Base-by-base conservation (phyloP, 306 rosid species). In the Psophocarpus tetragonolobus region DNA sequence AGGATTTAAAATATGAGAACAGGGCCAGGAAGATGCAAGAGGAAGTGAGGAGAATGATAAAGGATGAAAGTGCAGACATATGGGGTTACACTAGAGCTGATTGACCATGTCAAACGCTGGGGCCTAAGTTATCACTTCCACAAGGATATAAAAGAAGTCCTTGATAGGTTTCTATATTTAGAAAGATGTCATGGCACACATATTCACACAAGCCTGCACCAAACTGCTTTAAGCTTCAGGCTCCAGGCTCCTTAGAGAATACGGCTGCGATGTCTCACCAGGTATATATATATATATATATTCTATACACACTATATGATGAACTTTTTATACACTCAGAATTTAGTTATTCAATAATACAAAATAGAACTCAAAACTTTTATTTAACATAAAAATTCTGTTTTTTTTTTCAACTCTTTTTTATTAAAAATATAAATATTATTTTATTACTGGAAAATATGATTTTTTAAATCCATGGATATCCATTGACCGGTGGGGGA, bases 31-130 rank as follows among this genome's bases (percentile, higher is more conserved):
- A 12, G 27, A 30, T 86, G 30, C 45, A 21, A 4, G 87, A 86
- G 38, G 79, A 80, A 13, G 85, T 86, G 56, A 80, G 74, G 23
- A 68, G 65, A 65, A 86, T 86, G 81, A 86, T 86, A 4, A 54
- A 26, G 24, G 32, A 83, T 53, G 76, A 68, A 45, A 77, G 62
- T 21, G 6, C 5, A 5, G 39, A 35, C 1, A 35, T 7, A 35
- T 35, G 39, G 39, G 39, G 39, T 35, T 10, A 35, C 3, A 7
- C 33, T 83, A 15, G 87, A 86, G 73, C 67, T 86, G 5, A 51
- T 86, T 53, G 78, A 83, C 3, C 45, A 73, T 21, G 39, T 86
- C 8, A 84, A 76, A 72, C 78, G 80, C 4, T 83, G 80, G 57
- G 89, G 89, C 5, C 71, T 86, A 4, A 6, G 79, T 7, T 68